Base-by-base conservation (phyloP, 768 basidiomycete species). In the Epithele typhae region DNA sequence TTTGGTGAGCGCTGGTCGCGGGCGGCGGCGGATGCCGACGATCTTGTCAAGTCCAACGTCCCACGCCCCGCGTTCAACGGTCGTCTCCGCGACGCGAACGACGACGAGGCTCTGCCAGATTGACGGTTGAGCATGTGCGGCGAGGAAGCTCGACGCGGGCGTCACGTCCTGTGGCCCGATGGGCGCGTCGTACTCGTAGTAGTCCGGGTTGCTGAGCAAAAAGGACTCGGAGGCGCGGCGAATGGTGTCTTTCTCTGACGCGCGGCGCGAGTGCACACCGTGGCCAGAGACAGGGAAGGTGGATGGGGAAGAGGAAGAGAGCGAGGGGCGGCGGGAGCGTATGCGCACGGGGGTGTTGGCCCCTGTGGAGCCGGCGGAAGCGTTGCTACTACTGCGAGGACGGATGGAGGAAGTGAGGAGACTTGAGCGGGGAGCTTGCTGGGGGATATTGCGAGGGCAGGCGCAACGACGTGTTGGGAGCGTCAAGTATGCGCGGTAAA, bases 231-330 rank as follows among this genome's bases (percentile, higher is more conserved):
- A 48, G 15, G 12, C 51, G 11, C 57, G 56, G 22, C 58, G 54
- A 2, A 49, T 32, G 39, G 27, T 43, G 32, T 54, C 54, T 62
- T 84, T 87, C 59, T 89, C 88, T 3, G 84, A 85, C 18, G 75
- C 73, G 40, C 87, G 74, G 37, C 87, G 76, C 21, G 86, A 81
- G 60, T 90, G 79, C 32, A 84, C 75, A 17, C 86, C 91, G 58
- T 89, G 89, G 2, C 74, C 87, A 5, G 86, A 91, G 19, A 92
- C 76, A 10, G 90, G 90, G 60, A 90, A 92, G 8, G 77, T 69
- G 5, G 76, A 66, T 0, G 71, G 60, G 17, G 61, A 59, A 25
- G 53, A 42, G 21, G 67, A 62, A 21, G 77, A 59, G 17, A 69
- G 67, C 4, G 77, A 74, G 14, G 79, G 58, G 45, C 78, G 70